phyloP scores from a whole-genome alignment of 805 yeast species.

The Myxozyma neotropica region DNA sequence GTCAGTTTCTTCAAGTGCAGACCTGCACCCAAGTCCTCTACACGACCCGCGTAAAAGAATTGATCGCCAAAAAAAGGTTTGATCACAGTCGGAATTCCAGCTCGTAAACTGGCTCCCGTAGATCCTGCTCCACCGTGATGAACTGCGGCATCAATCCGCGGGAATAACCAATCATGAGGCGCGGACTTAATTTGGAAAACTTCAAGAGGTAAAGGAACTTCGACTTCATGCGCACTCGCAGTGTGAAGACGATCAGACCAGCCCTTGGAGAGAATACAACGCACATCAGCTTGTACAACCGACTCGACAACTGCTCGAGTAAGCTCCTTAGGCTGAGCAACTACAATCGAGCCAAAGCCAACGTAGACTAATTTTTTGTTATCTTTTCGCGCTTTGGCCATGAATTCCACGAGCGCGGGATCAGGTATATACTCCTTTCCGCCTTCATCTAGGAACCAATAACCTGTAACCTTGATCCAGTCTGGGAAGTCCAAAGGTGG shows the following conservation, averaged over 20 bases:
- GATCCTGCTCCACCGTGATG: constrained; percentile 98
- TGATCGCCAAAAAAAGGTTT: constrained; percentile 98
- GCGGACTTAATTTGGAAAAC: constrained; percentile 70
- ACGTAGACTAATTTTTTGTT: constrained; percentile 79
- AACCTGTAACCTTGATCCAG: constrained; percentile 95
- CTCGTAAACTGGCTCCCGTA: constrained; percentile 85
- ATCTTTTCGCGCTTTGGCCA: constrained; percentile 60
- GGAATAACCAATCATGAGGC: constrained; percentile 95
- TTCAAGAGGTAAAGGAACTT: constrained; percentile 61
- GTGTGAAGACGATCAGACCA: constrained; percentile 79
- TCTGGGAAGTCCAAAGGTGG: constrained; percentile 92
- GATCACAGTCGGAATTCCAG: constrained; percentile 85
- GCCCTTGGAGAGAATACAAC: constrained; percentile 88
- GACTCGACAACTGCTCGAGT: constrained; percentile 79
- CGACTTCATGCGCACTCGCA: constrained; percentile 44
- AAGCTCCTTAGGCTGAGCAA: constrained; percentile 73
- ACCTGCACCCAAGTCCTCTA: constrained; percentile 90
- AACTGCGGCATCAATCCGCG: constrained; percentile 87
- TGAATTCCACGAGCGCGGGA: constrained; percentile 57
- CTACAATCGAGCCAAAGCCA: constrained; percentile 96
- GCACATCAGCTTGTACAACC: constrained; percentile 74
- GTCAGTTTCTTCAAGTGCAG: constrained; percentile 69
- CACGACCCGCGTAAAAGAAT: constrained; percentile 83
- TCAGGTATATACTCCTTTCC: constrained; percentile 62
- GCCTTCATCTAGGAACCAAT: constrained; percentile 86